Conservation (phyloP, 805 yeast species). For the Teunomyces gatunensis region DNA sequence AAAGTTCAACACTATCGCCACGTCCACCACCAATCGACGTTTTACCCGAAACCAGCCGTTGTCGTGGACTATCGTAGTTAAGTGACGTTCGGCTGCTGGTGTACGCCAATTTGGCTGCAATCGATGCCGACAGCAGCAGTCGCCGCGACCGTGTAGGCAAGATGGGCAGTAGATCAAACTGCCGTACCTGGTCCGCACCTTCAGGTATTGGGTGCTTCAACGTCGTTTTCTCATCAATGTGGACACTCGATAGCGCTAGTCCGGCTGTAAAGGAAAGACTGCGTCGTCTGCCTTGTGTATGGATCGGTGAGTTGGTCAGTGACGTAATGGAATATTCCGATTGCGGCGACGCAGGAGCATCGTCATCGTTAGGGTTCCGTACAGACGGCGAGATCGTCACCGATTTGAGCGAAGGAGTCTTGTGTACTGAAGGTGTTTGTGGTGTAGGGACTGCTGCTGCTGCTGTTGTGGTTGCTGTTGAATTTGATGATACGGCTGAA, state of each 20-base stretch:
- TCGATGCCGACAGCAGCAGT: constrained; percentile 16
- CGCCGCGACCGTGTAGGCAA: not conserved
- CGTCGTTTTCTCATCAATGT: not conserved
- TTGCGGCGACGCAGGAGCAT: constrained; percentile 16
- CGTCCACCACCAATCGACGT: constrained; percentile 4
- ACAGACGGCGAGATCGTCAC: constrained; percentile 39
- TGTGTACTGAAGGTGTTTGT: constrained; percentile 15
- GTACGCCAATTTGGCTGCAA: constrained; percentile 28
- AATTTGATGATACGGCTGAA: not conserved
- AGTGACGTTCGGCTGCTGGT: constrained; percentile 20
- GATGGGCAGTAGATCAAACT: not conserved
- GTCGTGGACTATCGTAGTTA: constrained; percentile 8
- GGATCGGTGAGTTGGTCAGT: constrained; percentile 3
- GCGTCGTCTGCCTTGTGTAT: constrained; percentile 7
- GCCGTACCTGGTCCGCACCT: not conserved
- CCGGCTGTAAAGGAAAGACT: constrained; percentile 11
- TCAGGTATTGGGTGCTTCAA: not conserved
- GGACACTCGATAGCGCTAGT: not conserved
- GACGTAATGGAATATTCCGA: constrained; percentile 11
- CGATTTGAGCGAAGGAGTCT: constrained; percentile 37
- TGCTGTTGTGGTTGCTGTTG: not conserved
- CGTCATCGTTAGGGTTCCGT: constrained; percentile 8
- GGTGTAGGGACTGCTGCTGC: constrained; percentile 10
- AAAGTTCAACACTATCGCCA: constrained; percentile 5
- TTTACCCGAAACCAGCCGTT: constrained; percentile 11